A percentile compares a stretch with the other conserved stretches of the same genome.
phyloP scores from a whole-genome alignment of 139 green algal species.

The Coelastrella sp. region DNA sequence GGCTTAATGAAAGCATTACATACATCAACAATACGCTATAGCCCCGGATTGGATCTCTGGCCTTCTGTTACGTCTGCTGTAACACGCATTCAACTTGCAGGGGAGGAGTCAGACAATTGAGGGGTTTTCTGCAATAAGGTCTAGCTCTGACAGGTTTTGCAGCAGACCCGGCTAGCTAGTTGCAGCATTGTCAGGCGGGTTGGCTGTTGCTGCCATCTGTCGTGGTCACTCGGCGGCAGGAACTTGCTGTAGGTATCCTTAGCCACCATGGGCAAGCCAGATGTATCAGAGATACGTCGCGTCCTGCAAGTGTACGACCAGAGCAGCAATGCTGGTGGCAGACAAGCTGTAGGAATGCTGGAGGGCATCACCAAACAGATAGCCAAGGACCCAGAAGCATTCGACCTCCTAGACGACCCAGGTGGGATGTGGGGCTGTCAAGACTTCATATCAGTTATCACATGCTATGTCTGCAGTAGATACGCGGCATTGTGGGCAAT shows the following conservation, averaged over 20 bases:
- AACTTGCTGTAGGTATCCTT: neutral
- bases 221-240: neutral
- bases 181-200: too few species aligned
- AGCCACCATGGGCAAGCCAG: slow-evolving; percentile 10
- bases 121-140: too few species aligned
- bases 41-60: too few species aligned
- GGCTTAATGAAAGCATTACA: too few species aligned
- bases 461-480: too few species aligned
- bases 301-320: slow-evolving; percentile 40
- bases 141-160: too few species aligned
- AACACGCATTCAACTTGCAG: neutral
- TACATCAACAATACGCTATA: too few species aligned
- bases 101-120: too few species aligned
- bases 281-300: slow-evolving; percentile 32
- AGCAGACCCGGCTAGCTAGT: too few species aligned
- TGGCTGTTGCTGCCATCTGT: neutral
- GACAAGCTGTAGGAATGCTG: slow-evolving; percentile 34
- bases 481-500: too few species aligned
- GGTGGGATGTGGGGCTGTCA: neutral
- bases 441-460: too few species aligned
- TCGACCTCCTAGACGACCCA: slow-evolving; percentile 32
- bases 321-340: neutral
- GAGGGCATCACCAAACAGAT: slow-evolving; percentile 29
- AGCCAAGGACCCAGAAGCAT: slow-evolving; percentile 25
- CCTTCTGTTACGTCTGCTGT: neutral